Evolutionary conservation across 169 alveolate species (phyloP), one percentile per base, ranked within the genome.

Genomic region (Plasmodium coatneyi): DNA sequence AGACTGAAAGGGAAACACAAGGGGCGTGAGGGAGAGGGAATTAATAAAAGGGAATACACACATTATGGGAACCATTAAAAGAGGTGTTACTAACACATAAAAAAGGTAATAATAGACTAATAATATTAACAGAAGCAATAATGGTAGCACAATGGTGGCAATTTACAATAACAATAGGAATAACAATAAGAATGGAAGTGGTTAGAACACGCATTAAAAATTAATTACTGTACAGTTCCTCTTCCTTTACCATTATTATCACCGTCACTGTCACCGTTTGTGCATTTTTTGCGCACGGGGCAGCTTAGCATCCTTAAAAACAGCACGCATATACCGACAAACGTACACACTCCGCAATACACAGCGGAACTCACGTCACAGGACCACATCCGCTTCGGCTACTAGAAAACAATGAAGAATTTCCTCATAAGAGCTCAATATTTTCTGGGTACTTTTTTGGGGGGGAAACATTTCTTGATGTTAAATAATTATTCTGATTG

Each of bases 361-460:
- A 82, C 41, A 19, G 54, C 10, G 70, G 34, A 10, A 82, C 39
- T 25, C 14, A 80, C 36, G 22, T 5, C 34, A 80, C 66, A 46
- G 36, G 14, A 30, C 36, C 54, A 7, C 41, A 22, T 56, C 34
- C 10, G 72, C 71, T 82, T 3, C 80, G 36, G 10, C 43, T 49
- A 32, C 52, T 56, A 70, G 22, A 14, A 25, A 3, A 25, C n/a
- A 7, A 66, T 39, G 66, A 66, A 66, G 36, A 66, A 39, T 43
- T 36, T 41, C 70, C 56, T 79, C 81, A 89, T 79, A 89, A 79
- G 46, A 89, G 71, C 34, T 89, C 94, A 89, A 89, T 89, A 71
- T 79, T 89, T 14, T 89, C 94, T 41, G 83, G 49, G 49, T 89
- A 89, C 46, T 56, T 89, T 79, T 89, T 54, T 3, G 87, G 89